These are phyloP conservation scores for Diplosphaera chodatii DNA, from an alignment of 139 green algal species.

Conservation along the genomic window DNA sequence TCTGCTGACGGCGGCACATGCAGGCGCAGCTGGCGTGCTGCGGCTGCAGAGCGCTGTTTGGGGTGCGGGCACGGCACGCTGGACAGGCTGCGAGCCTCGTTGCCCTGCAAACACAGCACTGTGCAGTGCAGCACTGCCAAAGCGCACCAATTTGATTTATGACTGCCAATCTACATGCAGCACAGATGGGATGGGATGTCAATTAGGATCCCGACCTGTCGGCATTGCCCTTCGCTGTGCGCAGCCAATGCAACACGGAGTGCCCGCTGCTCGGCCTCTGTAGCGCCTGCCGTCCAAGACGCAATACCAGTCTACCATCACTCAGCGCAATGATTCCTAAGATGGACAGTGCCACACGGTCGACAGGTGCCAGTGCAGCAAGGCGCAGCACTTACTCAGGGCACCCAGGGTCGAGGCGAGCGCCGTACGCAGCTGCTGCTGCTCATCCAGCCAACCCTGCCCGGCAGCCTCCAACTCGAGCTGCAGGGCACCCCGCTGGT, in stretches of 20 bases:
- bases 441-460: background rate
- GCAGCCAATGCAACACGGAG: background rate
- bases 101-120: background rate
- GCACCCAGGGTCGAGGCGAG: background rate
- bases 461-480: background rate
- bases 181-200: too few species aligned
- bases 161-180: too few species aligned
- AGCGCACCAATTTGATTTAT: too few species aligned
- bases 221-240: background rate
- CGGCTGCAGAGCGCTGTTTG: background rate
- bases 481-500: background rate
- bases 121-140: too few species aligned
- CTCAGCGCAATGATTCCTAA: too few species aligned
- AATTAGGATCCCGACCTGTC: background rate
- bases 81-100: background rate
- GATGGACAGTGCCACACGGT: too few species aligned
- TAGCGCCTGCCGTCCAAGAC: background rate
- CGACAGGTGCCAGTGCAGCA: too few species aligned
- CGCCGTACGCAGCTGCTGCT: background rate
- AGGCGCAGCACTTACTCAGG: background rate
- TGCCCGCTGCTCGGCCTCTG: background rate
- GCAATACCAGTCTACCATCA: too few species aligned
- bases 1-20: too few species aligned
- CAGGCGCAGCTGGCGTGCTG: background rate
- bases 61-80: background rate